Evolutionary conservation across 2,329 filamentous ascomycete genomes (phyloP).

Genomic region (Cadophora malorum): DNA sequence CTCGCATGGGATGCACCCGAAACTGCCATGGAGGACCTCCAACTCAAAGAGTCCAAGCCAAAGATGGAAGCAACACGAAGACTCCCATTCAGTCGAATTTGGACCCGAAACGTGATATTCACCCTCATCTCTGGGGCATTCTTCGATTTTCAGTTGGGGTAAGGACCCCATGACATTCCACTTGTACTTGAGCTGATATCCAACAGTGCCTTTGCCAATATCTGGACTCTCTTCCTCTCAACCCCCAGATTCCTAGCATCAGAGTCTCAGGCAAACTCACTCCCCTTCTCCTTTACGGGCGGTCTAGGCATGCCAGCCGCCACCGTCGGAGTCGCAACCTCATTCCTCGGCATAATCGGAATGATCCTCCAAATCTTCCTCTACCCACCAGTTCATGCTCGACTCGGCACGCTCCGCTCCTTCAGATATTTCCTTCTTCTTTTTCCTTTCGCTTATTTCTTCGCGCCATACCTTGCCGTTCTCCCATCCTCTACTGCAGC

Average conservation of each 20-base stretch:
- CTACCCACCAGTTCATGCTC: constrained; percentile 69
- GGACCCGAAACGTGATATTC: constrained; percentile 44
- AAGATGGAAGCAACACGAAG: constrained; percentile 18
- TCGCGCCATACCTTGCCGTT: constrained; percentile 71
- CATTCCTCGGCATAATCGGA: constrained; percentile 72
- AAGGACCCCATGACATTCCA: constrained; percentile 49
- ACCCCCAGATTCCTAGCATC: constrained; percentile 52
- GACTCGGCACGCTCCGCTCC: constrained; percentile 55
- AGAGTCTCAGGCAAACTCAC: constrained; percentile 29
- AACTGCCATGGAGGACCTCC: not conserved
- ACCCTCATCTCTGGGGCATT: constrained; percentile 60
- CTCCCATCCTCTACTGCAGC: constrained; percentile 13
- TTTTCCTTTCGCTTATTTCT: constrained; percentile 70
- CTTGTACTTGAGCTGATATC: constrained; percentile 29
- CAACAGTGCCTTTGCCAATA: constrained; percentile 58
- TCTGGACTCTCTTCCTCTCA: constrained; percentile 67
- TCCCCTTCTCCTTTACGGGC: constrained; percentile 57
- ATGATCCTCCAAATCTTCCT: constrained; percentile 72
- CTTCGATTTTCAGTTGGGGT: constrained; percentile 37
- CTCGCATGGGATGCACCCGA: constrained; percentile 16
- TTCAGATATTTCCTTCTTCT: constrained; percentile 70
- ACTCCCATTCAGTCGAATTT: constrained; percentile 33
- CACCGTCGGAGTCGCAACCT: constrained; percentile 71
- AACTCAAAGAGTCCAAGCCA: not conserved
- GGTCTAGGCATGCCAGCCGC: constrained; percentile 71